phyloP scores from a whole-genome alignment of 768 basidiomycete genomes.

The Galerina sulciceps region DNA sequence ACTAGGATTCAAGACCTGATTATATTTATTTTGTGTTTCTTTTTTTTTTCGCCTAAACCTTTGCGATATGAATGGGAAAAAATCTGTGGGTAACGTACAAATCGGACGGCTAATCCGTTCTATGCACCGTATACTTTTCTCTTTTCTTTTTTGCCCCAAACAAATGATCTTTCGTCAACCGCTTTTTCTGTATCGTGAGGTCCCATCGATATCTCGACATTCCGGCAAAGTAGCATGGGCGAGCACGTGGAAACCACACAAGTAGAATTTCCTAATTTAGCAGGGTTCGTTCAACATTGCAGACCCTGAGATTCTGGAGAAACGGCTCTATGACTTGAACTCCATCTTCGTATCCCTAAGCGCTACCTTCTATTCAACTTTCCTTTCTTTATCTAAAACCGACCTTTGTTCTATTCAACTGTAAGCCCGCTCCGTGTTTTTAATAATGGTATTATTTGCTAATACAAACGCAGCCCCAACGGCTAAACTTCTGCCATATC shows the following conservation, averaged over 20 bases:
- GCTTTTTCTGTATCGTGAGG: too few species aligned
- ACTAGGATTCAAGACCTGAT: too few species aligned
- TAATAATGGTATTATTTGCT: background rate
- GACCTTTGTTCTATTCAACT: background rate
- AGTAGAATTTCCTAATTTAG: conserved; percentile 5
- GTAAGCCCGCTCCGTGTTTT: background rate
- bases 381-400: background rate
- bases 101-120: too few species aligned
- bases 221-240: background rate
- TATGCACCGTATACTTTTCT: background rate
- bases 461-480: background rate
- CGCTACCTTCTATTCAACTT: background rate
- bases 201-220: background rate
- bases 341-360: background rate
- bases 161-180: too few species aligned
- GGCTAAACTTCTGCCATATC: background rate
- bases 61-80: too few species aligned
- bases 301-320: background rate
- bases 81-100: too few species aligned
- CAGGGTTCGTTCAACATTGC: conserved; percentile 3
- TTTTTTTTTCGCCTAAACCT: too few species aligned
- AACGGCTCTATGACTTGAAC: conserved; percentile 4
- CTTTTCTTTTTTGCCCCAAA: background rate
- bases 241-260: background rate
- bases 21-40: too few species aligned